These are phyloP conservation scores for Solanum tarijense DNA, from an alignment of 257 asterid species.

Conservation along the genomic window DNA sequence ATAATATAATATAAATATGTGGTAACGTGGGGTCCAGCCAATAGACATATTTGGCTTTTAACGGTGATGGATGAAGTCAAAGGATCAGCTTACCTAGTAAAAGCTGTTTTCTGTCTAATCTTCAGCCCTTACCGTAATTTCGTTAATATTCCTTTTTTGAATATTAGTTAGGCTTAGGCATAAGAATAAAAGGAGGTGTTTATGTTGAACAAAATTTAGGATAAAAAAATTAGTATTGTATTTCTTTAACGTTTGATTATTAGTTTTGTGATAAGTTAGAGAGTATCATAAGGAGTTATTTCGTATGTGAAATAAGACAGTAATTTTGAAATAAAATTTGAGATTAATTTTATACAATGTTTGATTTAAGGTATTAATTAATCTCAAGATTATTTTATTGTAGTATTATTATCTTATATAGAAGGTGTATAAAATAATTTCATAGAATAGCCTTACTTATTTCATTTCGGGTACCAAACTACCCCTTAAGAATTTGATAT, in stretches of 20 bases:
- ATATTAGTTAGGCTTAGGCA: background rate
- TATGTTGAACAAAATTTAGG: background rate
- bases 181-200: background rate
- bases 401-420: no score
- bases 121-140: background rate
- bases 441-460: no score
- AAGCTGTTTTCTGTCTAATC: conserved; percentile 36
- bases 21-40: conserved; percentile 31
- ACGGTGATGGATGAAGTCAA: conserved; percentile 33
- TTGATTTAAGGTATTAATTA: background rate
- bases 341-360: background rate
- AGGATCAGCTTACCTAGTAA: conserved; percentile 33
- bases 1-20: background rate
- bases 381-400: background rate
- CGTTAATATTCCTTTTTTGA: background rate
- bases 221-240: background rate
- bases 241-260: background rate
- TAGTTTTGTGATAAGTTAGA: background rate
- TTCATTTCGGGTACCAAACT: no score
- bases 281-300: background rate
- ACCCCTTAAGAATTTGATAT: no score
- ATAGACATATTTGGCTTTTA: conserved; percentile 3
- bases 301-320: background rate
- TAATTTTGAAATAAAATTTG: background rate
- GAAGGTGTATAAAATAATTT: no score